phyloP scores from a whole-genome alignment of 768 basidiomycete species.

The Harrya chromipes region DNA sequence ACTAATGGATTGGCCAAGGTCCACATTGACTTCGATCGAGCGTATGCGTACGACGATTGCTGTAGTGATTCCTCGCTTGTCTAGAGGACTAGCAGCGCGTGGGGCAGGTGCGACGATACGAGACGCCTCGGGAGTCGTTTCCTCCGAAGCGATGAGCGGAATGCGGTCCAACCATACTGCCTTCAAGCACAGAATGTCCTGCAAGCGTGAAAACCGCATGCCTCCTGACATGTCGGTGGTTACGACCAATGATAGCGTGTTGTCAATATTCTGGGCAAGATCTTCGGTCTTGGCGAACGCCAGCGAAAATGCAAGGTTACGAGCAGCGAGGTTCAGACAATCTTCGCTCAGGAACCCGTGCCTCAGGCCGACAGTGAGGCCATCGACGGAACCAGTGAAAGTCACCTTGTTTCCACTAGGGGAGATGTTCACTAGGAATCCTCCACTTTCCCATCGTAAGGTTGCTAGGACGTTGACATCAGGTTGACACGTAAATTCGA shows the following conservation, averaged over 20 bases:
- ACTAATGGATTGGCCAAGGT: conserved; percentile 86
- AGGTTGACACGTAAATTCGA: conserved; percentile 85
- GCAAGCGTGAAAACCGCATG: conserved; percentile 80
- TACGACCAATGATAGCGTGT: conserved; percentile 68
- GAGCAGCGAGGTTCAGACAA: conserved; percentile 74
- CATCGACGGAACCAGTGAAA: conserved; percentile 78
- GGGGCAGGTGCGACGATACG: conserved; percentile 16
- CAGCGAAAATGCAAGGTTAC: conserved; percentile 78
- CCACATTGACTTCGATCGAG: conserved; percentile 67
- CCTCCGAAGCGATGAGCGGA: conserved; percentile 58
- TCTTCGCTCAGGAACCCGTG: conserved; percentile 86
- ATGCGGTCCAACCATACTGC: conserved; percentile 92
- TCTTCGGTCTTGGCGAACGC: conserved; percentile 56
- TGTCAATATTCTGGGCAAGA: conserved; percentile 35
- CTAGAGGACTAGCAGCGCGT: conserved; percentile 7
- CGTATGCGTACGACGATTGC: conserved; percentile 68
- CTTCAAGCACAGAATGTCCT: conserved; percentile 93
- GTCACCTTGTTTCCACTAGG: conserved; percentile 70
- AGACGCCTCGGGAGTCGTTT: conserved; percentile 20
- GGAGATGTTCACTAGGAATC: conserved; percentile 76
- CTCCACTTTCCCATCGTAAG: conserved; percentile 92
- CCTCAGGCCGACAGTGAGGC: conserved; percentile 75
- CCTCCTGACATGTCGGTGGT: conserved; percentile 82
- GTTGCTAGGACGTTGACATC: conserved; percentile 92
- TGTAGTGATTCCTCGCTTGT: conserved; percentile 52